phyloP scores from a whole-genome alignment of 176 grass and related monocot genomes.

The Phyllostachys edulis region DNA sequence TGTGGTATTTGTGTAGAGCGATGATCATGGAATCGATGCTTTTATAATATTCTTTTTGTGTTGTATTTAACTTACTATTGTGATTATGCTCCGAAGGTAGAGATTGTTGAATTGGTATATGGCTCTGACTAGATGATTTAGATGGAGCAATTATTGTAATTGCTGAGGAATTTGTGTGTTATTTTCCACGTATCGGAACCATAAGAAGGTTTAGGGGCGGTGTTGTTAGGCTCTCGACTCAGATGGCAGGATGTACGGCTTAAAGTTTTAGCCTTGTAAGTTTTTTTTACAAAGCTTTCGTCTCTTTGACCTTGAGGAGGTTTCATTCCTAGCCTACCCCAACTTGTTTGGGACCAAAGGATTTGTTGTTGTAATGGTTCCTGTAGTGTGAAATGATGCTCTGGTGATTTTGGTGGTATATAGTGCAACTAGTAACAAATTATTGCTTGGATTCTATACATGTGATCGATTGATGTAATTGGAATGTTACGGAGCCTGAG shows the following conservation, averaged over 20 bases:
- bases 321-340: too few relatives aligned
- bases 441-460: neutral
- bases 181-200: too few relatives aligned
- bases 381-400: neutral
- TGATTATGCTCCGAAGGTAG: conserved; percentile 15
- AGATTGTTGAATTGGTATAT: neutral
- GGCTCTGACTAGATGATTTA: conserved; percentile 6
- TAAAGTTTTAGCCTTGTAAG: too few relatives aligned
- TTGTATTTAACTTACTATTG: neutral
- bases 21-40: neutral
- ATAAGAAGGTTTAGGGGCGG: too few relatives aligned
- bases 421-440: neutral
- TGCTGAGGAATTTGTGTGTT: neutral
- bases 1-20: neutral
- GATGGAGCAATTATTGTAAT: conserved; percentile 17
- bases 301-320: too few relatives aligned
- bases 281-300: too few relatives aligned
- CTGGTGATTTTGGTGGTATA: conserved; percentile 6
- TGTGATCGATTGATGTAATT: neutral
- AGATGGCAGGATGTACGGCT: too few relatives aligned
- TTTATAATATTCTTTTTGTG: neutral
- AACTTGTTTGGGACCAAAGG: too few relatives aligned
- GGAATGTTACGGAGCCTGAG: neutral
- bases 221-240: too few relatives aligned
- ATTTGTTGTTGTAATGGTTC: conserved; percentile 16